Evolutionary conservation across 2,329 filamentous ascomycete species (phyloP).

Genomic region (Botrytis aclada): DNA sequence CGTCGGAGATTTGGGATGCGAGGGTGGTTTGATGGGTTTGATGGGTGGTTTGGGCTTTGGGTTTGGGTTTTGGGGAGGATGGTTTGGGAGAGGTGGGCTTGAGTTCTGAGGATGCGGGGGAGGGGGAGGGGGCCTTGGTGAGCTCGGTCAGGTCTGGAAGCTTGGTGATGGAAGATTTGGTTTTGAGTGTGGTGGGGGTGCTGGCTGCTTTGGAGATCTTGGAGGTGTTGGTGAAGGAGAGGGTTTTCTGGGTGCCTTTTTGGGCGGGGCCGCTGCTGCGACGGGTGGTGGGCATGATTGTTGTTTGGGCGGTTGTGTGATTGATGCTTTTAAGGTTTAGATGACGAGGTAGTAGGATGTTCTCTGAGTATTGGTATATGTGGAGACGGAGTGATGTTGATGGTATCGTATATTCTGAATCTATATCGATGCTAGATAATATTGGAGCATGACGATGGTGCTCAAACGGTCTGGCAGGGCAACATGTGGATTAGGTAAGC

Average conservation of each 20-base stretch:
- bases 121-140: constrained; percentile 17
- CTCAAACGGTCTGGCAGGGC: constrained; percentile 2
- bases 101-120: constrained; percentile 15
- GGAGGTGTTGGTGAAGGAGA: constrained; percentile 57
- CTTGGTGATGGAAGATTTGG: neutral
- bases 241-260: constrained; percentile 51
- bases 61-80: constrained; percentile 18
- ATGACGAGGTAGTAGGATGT: neutral
- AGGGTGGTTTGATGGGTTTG: constrained; percentile 52
- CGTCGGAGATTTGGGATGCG: constrained; percentile 62
- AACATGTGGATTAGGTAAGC: constrained; percentile 8
- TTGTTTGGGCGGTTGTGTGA: constrained; percentile 10
- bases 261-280: constrained; percentile 41
- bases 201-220: constrained; percentile 54
- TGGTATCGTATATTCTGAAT: neutral
- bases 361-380: neutral
- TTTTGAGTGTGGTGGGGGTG: constrained; percentile 34
- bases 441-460: neutral
- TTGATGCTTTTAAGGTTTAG: constrained; percentile 14
- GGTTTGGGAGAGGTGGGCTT: neutral
- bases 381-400: neutral
- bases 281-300: constrained; percentile 34
- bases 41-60: constrained; percentile 30
- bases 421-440: neutral
- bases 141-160: neutral